Evolutionary conservation across 1,139 yeast species (phyloP).

Genomic region (Geotrichum macrosporum): DNA sequence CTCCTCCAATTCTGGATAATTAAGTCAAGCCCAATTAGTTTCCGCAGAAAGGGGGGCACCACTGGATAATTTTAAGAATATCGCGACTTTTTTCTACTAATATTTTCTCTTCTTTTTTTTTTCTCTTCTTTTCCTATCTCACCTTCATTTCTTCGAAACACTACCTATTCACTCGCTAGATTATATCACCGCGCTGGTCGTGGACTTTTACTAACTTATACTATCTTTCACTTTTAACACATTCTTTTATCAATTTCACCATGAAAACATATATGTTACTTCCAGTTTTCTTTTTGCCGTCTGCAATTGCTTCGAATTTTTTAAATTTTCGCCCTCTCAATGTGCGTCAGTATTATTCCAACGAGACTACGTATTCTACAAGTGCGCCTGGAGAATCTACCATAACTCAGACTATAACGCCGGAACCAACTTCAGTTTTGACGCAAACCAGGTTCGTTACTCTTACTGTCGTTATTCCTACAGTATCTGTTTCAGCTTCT

Average conservation of each 20-base stretch:
- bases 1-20: too few species aligned
- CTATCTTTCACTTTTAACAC: not conserved
- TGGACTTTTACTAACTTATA: conserved; percentile 1
- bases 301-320: conserved; percentile 4
- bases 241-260: not conserved
- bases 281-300: conserved; percentile 3
- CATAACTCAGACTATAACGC: conserved; percentile 1
- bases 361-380: not conserved
- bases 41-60: too few species aligned
- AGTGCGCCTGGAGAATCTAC: not conserved
- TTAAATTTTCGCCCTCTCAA: conserved; percentile 2
- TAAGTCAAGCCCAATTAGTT: too few species aligned
- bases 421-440: conserved; percentile 4
- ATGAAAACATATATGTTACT: conserved; percentile 3
- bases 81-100: too few species aligned
- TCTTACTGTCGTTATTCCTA: conserved; percentile 8
- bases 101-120: not conserved
- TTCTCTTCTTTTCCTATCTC: not conserved
- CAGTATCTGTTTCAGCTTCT: not conserved
- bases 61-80: too few species aligned
- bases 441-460: conserved; percentile 2
- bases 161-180: not conserved
- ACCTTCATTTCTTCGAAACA: not conserved
- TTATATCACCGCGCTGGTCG: conserved; percentile 14
- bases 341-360: conserved; percentile 9